phyloP scores from a whole-genome alignment of 2,329 filamentous ascomycete species.

The Trichoderma sp. region DNA sequence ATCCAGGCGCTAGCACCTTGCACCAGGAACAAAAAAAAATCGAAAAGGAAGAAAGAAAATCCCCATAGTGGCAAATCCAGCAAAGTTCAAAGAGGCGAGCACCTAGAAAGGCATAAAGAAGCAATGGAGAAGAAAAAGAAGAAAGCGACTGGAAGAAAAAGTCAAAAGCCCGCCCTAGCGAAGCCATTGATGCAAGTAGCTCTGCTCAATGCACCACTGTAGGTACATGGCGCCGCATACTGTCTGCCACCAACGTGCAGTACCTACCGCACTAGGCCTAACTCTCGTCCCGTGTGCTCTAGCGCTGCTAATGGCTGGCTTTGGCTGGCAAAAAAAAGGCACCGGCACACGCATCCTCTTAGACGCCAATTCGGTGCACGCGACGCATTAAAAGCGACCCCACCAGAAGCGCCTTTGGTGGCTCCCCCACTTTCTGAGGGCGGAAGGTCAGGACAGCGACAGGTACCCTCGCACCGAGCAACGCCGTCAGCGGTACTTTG shows the following conservation, averaged over 20 bases:
- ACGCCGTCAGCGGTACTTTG: background rate
- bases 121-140: background rate
- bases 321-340: constrained; percentile 1
- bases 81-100: background rate
- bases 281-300: background rate
- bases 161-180: background rate
- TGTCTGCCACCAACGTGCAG: background rate
- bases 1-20: background rate
- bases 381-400: constrained; percentile 16
- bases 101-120: background rate
- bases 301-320: background rate
- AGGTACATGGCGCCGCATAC: background rate
- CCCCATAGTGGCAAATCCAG: background rate
- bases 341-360: background rate
- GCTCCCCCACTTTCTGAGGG: background rate
- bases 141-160: background rate
- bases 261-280: background rate
- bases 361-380: constrained; percentile 14
- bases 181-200: background rate
- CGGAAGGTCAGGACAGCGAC: background rate
- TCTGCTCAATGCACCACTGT: background rate
- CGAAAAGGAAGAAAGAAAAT: background rate
- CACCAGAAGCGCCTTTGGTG: background rate
- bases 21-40: background rate
- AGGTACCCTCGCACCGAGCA: background rate